Conservation (phyloP, 495 filamentous ascomycete species). For the Echria macrotheca region DNA sequence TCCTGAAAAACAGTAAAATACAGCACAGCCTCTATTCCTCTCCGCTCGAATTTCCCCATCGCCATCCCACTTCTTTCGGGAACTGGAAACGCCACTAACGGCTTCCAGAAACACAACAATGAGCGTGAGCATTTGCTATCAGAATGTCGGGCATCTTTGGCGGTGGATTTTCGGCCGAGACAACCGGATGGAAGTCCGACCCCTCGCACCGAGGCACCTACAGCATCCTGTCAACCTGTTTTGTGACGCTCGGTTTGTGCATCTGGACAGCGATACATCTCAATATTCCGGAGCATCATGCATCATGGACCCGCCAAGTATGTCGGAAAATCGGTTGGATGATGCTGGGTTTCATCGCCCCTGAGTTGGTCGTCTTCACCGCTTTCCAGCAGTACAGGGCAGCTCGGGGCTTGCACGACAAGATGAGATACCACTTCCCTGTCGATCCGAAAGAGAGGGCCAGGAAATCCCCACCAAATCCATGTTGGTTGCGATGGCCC, state of each 20-base stretch:
- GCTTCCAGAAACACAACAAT: too few relatives aligned
- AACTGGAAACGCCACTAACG: not conserved
- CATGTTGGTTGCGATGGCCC: too few relatives aligned
- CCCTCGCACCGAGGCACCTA: not conserved
- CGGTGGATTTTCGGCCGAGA: not conserved
- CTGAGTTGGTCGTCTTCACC: constrained; percentile 1
- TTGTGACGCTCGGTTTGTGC: constrained; percentile 5
- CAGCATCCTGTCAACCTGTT: not conserved
- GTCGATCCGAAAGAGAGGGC: not conserved
- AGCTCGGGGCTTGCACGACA: not conserved
- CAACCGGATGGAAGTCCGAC: not conserved
- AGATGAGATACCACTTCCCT: not conserved
- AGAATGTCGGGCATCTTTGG: not conserved
- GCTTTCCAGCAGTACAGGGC: not conserved
- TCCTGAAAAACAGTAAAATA: too few relatives aligned
- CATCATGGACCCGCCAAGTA: not conserved
- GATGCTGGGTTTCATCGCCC: not conserved
- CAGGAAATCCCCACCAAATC: too few relatives aligned
- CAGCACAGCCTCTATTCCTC: too few relatives aligned
- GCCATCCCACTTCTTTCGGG: not conserved
- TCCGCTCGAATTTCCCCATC: not conserved
- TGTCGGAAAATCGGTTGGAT: not conserved
- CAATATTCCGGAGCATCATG: not conserved
- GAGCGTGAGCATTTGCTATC: not conserved
- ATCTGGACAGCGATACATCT: constrained; percentile 4